Base-by-base conservation (phyloP, 345 rosid genomes). In the Geranium brycei region DNA sequence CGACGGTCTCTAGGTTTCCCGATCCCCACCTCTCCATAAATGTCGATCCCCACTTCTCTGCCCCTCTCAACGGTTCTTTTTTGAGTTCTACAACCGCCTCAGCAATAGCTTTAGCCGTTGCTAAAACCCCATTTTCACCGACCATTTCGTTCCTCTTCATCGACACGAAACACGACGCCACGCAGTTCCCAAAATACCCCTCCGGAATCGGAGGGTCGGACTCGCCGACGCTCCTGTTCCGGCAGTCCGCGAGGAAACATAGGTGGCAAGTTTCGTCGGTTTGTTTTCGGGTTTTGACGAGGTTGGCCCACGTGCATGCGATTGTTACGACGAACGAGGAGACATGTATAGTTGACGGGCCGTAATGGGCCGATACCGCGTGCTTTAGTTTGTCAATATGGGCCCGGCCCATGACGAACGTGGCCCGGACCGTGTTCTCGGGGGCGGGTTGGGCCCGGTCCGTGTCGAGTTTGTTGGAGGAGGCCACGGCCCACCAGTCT, bases 241-340 rank as follows among this genome's bases (percentile, higher is more conserved):
- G 31, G 4, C 71, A 68, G 12, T 68, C 71, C 0, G 71, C 71
- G 2, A 38, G 23, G 3, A 68, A 56, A 4, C 12, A 0, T 12
- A 68, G 62, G 8, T 19, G 6, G 60, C 55, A 62, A 4, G 61
- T 16, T 18, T 60, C 1, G 4, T 3, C 11, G 41, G 57, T 16
- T 10, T 57, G 4, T 57, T n/a, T n/a, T 63, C 23, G 62, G 2
- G 66, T 6, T 62, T 35, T 35, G 61, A 12, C 1, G 8, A 62
- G 19, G 38, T 65, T 56, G 0, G 14, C 16, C 71, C 66, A 62
- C 13, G 19, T 16, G 13, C 53, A 57, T 17, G 71, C 71, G 11
- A 61, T 53, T 7, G 66, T 35, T 1, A 28, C 71, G 18, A 16
- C 66, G 5, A 68, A 68, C 0, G 66, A 56, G 5, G 66, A 62